Evolutionary conservation across 441 rosid genomes (phyloP).

Genomic region (Pelargonium citronellum): DNA sequence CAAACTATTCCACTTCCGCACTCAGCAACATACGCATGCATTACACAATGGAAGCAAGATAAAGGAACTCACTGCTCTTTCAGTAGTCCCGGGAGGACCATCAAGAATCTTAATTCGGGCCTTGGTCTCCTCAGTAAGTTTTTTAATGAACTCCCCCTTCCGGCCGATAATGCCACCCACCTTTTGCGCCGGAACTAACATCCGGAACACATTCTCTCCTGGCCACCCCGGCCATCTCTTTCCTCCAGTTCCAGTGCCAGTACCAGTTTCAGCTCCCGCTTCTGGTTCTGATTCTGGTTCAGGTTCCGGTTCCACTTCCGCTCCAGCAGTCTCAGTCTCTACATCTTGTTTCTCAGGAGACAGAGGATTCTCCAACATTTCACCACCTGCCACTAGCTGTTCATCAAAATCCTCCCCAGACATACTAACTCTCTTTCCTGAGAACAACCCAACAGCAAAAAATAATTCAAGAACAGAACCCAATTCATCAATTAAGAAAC

Average conservation of each 20-base stretch:
- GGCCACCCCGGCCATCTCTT: constrained; percentile 31
- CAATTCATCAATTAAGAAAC: neutral
- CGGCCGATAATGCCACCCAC: constrained; percentile 28
- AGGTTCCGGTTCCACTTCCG: neutral
- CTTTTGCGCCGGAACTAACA: constrained; percentile 27
- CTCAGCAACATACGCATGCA: neutral
- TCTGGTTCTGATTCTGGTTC: neutral
- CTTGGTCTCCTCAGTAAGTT: constrained; percentile 24
- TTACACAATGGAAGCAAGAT: neutral
- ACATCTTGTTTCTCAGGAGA: neutral
- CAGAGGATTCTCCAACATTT: neutral
- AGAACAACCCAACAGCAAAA: neutral
- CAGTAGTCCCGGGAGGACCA: constrained; percentile 25
- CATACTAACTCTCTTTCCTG: neutral
- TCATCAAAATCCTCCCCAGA: constrained; percentile 11
- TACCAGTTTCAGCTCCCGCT: neutral
- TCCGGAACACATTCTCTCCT: constrained; percentile 26
- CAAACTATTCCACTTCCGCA: neutral
- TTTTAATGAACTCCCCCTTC: constrained; percentile 29
- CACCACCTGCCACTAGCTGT: neutral
- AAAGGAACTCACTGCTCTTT: constrained; percentile 25
- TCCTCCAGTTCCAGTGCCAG: constrained; percentile 11
- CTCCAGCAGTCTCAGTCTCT: neutral
- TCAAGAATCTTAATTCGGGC: constrained; percentile 29
- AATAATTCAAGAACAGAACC: neutral